These are phyloP conservation scores for Yamadazyma friedrichii DNA, from an alignment of 1,139 yeast genomes.

Conservation along the genomic window DNA sequence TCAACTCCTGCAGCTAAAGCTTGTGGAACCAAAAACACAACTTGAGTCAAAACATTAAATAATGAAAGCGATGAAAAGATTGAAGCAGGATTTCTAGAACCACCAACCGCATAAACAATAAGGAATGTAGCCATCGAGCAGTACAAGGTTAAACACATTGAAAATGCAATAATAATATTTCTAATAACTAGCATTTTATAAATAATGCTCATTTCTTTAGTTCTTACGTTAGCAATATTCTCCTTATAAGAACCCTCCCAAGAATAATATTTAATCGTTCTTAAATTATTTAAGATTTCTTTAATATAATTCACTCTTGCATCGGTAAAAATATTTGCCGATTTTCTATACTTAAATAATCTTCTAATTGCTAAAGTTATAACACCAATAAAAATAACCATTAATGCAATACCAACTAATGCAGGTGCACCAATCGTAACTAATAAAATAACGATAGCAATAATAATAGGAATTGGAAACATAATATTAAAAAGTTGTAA, in stretches of 20 bases:
- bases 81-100: constrained; percentile 56
- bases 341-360: constrained; percentile 26
- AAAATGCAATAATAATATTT: constrained; percentile 58
- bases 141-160: constrained; percentile 60
- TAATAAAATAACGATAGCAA: constrained; percentile 31
- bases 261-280: constrained; percentile 44
- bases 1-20: constrained; percentile 69
- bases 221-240: constrained; percentile 45
- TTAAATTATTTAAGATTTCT: constrained; percentile 35
- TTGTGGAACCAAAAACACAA: constrained; percentile 66
- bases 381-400: constrained; percentile 25
- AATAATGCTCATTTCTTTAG: constrained; percentile 49
- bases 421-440: constrained; percentile 36
- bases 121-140: constrained; percentile 76
- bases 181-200: constrained; percentile 53
- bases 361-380: constrained; percentile 25
- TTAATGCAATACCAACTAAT: constrained; percentile 33
- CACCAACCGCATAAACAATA: constrained; percentile 54
- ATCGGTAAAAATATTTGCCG: constrained; percentile 35
- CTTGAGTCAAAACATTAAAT: constrained; percentile 58
- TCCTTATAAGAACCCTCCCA: constrained; percentile 68
- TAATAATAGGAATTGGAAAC: constrained; percentile 32
- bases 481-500: constrained; percentile 30
- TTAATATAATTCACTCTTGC: constrained; percentile 32
- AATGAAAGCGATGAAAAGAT: constrained; percentile 81